phyloP scores from a whole-genome alignment of 2,329 filamentous ascomycete genomes.

The Trichoderma hamatum region DNA sequence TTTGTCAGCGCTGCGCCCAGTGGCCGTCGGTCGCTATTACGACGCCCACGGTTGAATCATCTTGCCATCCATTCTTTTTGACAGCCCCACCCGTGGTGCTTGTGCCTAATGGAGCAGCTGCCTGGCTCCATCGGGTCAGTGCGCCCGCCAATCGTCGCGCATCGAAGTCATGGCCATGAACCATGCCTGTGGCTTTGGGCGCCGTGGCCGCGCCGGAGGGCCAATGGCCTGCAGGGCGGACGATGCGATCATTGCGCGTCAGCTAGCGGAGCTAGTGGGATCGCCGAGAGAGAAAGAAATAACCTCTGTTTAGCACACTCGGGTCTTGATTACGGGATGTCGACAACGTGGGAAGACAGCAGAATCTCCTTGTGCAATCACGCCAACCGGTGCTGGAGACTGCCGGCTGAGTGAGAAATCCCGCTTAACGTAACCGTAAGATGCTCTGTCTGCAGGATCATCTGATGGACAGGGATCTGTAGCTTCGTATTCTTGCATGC shows the following conservation, averaged over 20 bases:
- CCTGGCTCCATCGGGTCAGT: background rate
- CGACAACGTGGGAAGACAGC: background rate
- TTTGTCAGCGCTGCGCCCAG: conserved; percentile 26
- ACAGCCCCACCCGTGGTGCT: conserved; percentile 6
- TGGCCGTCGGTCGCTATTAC: conserved; percentile 5
- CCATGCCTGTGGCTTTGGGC: background rate
- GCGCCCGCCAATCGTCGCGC: conserved; percentile 18
- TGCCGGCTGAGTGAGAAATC: background rate
- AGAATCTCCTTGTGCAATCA: background rate
- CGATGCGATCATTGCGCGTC: conserved; percentile 22
- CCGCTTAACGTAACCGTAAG: background rate
- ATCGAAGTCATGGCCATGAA: conserved; percentile 15
- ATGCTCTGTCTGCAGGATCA: conserved; percentile 13
- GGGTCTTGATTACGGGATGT: background rate
- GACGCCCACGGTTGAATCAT: conserved; percentile 7
- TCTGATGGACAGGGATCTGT: conserved; percentile 19
- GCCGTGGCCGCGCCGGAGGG: conserved; percentile 2
- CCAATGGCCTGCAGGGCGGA: conserved; percentile 12
- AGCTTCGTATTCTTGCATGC: conserved; percentile 7
- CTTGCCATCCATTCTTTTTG: background rate
- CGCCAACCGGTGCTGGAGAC: background rate
- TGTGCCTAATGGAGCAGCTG: conserved; percentile 7
- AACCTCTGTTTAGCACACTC: background rate
- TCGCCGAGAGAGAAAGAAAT: background rate
- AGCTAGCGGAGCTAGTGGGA: background rate